Evolutionary conservation across 2,329 filamentous ascomycete genomes (phyloP), one percentile per base, ranked within the genome.

Genomic region (Aureobasidium sp.): DNA sequence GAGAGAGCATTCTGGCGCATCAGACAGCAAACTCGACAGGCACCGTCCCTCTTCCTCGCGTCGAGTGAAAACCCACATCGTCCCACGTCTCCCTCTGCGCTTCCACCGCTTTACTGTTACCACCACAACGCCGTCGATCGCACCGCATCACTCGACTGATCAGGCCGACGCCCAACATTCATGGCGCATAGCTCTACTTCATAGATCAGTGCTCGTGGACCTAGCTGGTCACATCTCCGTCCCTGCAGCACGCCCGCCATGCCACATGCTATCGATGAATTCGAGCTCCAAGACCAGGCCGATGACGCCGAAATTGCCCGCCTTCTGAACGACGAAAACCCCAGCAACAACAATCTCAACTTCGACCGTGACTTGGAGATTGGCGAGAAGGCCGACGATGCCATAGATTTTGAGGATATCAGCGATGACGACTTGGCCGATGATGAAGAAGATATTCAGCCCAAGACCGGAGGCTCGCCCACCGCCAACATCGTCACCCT

Each of bases 341-440:
- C 59, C 10, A 58, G 57, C 17, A 60, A 60, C 25, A 61, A 55
- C 6, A 61, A 50, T 27, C 52, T 69, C 32, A 64, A 64, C 29
- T 60, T 63, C 49, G 57, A 57, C 34, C 47, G 58, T 14, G 64
- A 68, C 50, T 67, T 78, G 49, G 73, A 75, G 49, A 61, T 67
- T 49, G 78, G 77, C 17, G 86, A 89, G 67, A 98, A 98, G 70
- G 91, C 90, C 52, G 90, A 90, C 56, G 88, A 97, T 70, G 93
- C 93, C 35, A 73, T 93, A 57, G 93, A 98, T 65, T 98, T 79
- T 62, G 89, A 88, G 65, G 88, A 95, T 64, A 90, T 97, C 57
- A 86, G 86, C 59, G 91, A 97, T 66, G 90, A 94, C 65, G 90
- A 96, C 58, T 77, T 95, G 6, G 86, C 89, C 10, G 88, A 93